Evolutionary conservation across 164 flowering plant species (phyloP), one percentile per base, ranked within the genome.

Genomic region (Nymphaea colorata): DNA sequence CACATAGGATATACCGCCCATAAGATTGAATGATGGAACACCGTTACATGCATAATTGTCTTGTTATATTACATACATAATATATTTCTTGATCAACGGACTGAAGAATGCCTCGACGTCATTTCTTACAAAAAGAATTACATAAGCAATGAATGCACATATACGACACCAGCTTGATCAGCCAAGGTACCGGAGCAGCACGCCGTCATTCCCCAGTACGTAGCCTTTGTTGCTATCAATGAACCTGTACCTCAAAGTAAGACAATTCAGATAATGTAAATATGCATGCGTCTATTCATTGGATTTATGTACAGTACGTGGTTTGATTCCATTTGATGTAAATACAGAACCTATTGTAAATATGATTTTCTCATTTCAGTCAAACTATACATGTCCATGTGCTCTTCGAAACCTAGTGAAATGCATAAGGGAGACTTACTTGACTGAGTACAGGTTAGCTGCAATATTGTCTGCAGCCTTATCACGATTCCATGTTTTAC

Each of bases 391-490:
- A 25, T 25, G 36, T 25, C 36, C 36, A 25, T 25, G 1, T 25
- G 36, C 36, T 25, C 36, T 25, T 25, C 36, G 36, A 25, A 25
- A 25, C 36, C 36, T 25, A 25, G 36, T 25, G 36, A 25, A 25
- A 25, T 25, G 36, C 36, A 25, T 25, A 25, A 25, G 36, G 36
- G 1, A 25, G 36, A 79, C 96, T 89, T 64, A 94, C 98, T 91
- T 94, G 68, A 94, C 97, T 64, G 98, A 84, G 76, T 94, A 94
- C 44, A 94, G 91, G 84, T 91, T 94, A 61, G 98, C 96, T 67
- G 98, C 96, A 76, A 91, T 89, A 67, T 88, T 84, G 64, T 94
- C 98, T 68, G 98, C 96, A 72, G 97, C 97, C 74, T 86, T 94
- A 75, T 94, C 98, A 62, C 98, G 93, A 68, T 42, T 78, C 98